These are phyloP conservation scores for Cladosporium sp. DNA, from an alignment of 2,329 filamentous ascomycete species.

Conservation along the genomic window DNA sequence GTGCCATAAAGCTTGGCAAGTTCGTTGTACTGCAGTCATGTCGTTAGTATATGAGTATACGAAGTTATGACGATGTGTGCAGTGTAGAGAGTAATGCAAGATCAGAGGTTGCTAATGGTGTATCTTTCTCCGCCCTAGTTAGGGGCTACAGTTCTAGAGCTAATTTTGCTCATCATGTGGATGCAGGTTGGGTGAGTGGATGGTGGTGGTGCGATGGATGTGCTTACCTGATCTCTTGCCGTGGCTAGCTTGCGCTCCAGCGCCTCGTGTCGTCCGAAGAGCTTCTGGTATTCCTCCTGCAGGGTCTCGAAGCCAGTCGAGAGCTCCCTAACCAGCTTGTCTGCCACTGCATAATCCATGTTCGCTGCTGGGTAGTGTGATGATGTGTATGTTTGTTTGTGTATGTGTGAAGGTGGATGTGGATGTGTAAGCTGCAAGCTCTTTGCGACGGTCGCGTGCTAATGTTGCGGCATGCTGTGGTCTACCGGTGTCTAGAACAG, in stretches of 20 bases:
- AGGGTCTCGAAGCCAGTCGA: conserved; percentile 48
- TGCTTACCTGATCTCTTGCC: conserved; percentile 50
- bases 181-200: conserved; percentile 1
- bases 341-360: conserved; percentile 13
- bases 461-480: conserved; percentile 10
- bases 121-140: conserved; percentile 17
- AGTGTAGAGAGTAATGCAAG: conserved; percentile 3
- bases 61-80: background rate
- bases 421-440: conserved; percentile 2
- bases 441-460: conserved; percentile 10
- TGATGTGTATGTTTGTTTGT: background rate
- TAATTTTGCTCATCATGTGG: conserved; percentile 21
- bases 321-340: conserved; percentile 41
- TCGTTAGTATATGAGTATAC: background rate
- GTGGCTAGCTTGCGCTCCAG: conserved; percentile 50
- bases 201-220: background rate
- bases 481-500: conserved; percentile 11
- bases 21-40: conserved; percentile 35
- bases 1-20: conserved; percentile 33
- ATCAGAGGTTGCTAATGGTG: conserved; percentile 19
- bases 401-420: conserved; percentile 9
- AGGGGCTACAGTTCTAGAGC: conserved; percentile 20
- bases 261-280: conserved; percentile 46
- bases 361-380: background rate
- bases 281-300: conserved; percentile 48